Base-by-base conservation (phyloP, 805 yeast species). In the Torulaspora microellipsoides region DNA sequence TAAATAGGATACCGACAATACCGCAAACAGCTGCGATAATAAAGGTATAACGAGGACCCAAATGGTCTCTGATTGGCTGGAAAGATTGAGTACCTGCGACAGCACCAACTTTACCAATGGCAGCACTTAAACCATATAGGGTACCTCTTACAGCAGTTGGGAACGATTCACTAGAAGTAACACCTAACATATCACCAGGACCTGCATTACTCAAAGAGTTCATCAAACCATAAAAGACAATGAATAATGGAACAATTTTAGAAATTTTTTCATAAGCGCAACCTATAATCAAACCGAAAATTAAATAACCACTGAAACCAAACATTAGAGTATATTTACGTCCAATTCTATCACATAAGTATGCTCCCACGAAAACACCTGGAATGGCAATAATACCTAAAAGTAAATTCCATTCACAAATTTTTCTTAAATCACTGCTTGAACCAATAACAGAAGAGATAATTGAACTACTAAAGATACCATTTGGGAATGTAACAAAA, bases 31-130 rank as follows among this genome's bases (percentile, higher is more conserved):
- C 93, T 20, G 90, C 85, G 54, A 85, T 81, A 52, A 85, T 84
- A 55, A 85, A 85, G 5, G 91, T 84, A 86, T 87, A 85, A 47
- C 68, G 68, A 53, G 77, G 69, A 29, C 93, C 93, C 49, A 81
- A 68, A 56, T 82, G 63, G 32, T 56, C 63, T 64, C 81, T 43
- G 27, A 43, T 43, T 27, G 46, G 34, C 34, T 43, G 77, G 66
- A 85, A 85, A 13, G 75, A 75, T 59, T 81, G 77, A 17, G 89
- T 83, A 25, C 93, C 93, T 15, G 83, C 80, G 15, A 83, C 89
- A n/a, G 91, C 93, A 44, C 93, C 95, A 20, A 82, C 83, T 62
- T 85, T 85, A 45, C 93, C 93, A 37, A 83, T 68, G 3, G 90
- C 93, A 31, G 93, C 93, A 36, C 84, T 74, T 15, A 85, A 53